A percentile compares a stretch with the other conserved stretches of the same genome.
phyloP scores from a whole-genome alignment of 2,329 filamentous ascomycete genomes.

The Colletotrichum siamense region DNA sequence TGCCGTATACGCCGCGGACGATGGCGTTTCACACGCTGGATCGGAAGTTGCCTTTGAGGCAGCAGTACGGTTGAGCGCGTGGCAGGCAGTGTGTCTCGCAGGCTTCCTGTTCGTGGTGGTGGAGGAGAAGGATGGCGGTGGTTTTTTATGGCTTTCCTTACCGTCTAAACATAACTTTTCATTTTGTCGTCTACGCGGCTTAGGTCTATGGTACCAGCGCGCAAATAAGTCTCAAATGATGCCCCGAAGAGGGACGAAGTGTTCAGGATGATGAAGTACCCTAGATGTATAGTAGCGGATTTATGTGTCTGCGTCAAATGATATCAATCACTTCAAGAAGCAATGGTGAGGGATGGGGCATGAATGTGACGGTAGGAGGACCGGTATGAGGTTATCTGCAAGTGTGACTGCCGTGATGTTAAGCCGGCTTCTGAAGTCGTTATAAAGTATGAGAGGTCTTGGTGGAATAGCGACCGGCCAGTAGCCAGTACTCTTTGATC shows the following conservation, averaged over 20 bases:
- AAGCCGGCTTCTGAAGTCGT: background rate
- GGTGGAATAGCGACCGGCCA: background rate
- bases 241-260: background rate
- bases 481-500: too few relatives aligned
- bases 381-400: too few relatives aligned
- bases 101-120: background rate
- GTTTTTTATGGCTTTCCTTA: background rate
- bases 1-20: slow-evolving; percentile 69
- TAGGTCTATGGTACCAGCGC: background rate
- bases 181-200: background rate
- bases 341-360: too few relatives aligned
- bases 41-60: slow-evolving; percentile 58
- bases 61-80: slow-evolving; percentile 27
- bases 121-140: background rate
- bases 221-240: background rate
- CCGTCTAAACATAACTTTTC: background rate
- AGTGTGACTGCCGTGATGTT: too few relatives aligned
- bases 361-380: too few relatives aligned
- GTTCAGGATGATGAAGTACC: background rate
- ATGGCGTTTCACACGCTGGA: slow-evolving; percentile 71
- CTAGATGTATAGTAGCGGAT: background rate
- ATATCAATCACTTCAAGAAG: background rate
- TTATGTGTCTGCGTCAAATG: background rate
- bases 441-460: background rate
- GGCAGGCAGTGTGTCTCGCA: background rate